Percentiles rank a stretch among this genome's conserved stretches.
Conservation (phyloP, 768 basidiomycete species). For the Kwoniella heveanensis region DNA sequence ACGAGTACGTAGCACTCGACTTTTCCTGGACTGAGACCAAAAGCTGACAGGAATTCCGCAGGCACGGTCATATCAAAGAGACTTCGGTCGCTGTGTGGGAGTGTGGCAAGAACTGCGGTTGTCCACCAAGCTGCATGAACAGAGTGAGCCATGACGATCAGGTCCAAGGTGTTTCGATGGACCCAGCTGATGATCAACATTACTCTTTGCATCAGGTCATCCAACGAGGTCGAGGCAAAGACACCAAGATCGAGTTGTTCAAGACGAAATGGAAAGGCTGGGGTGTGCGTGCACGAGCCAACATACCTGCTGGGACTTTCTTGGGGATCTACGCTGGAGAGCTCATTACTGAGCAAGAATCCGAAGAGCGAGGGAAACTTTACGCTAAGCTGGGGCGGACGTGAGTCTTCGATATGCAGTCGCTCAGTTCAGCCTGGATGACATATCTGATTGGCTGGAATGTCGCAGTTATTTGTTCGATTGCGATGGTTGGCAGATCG, state of each 20-base stretch:
- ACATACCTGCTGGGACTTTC: constrained; percentile 71
- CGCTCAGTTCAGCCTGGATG: neutral
- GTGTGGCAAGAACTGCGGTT: constrained; percentile 79
- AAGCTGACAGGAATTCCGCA: constrained; percentile 15
- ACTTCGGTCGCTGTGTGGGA: constrained; percentile 65
- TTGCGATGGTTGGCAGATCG: constrained; percentile 72
- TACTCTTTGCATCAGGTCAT: constrained; percentile 65
- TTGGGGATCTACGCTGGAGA: constrained; percentile 87
- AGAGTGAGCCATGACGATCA: constrained; percentile 62
- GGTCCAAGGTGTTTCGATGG: neutral
- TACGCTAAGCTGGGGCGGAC: constrained; percentile 51
- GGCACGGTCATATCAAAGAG: constrained; percentile 62
- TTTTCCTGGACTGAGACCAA: too few relatives aligned
- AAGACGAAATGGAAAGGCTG: constrained; percentile 69
- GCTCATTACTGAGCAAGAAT: constrained; percentile 68
- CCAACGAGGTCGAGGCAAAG: constrained; percentile 71
- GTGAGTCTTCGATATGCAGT: constrained; percentile 54
- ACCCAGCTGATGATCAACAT: neutral
- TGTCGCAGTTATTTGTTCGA: constrained; percentile 73
- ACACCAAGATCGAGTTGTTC: constrained; percentile 71
- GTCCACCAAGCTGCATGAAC: constrained; percentile 78
- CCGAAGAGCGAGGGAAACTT: constrained; percentile 69
- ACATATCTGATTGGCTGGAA: neutral
- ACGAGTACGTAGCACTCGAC: constrained; percentile 55
- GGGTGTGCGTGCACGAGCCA: constrained; percentile 72